Percentiles rank a stretch among this genome's conserved stretches.
Evolutionary conservation across 2,329 filamentous ascomycete genomes (phyloP).

Genomic region (Trichoderma semiorbis): DNA sequence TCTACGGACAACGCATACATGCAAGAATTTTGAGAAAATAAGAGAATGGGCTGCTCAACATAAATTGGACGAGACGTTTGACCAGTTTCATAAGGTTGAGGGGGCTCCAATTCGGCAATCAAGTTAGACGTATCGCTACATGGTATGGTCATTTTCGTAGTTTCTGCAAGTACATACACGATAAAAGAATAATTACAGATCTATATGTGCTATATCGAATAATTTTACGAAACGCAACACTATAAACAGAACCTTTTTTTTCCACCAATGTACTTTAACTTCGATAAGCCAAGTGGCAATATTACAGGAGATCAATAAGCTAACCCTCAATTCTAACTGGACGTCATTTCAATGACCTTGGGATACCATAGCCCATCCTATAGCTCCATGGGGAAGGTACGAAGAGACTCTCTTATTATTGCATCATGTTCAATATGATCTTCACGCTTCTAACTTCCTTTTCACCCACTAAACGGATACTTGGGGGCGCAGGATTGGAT

Average conservation of each 20-base stretch:
- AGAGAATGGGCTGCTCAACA: conserved; percentile 45
- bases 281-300: background rate
- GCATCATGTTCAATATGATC: background rate
- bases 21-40: conserved; percentile 51
- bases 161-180: background rate
- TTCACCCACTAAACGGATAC: background rate
- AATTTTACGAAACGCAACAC: background rate
- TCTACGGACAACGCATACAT: conserved; percentile 50
- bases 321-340: background rate
- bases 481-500: background rate
- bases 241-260: background rate
- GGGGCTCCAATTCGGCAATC: conserved; percentile 19
- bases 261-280: background rate
- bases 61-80: conserved; percentile 14
- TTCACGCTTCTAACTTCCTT: background rate
- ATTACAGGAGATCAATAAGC: background rate
- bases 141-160: background rate
- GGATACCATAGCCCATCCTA: background rate
- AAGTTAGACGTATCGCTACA: background rate
- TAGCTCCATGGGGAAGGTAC: background rate
- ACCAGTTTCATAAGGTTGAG: conserved; percentile 19
- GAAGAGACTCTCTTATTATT: background rate
- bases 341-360: background rate
- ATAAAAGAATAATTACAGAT: background rate
- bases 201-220: background rate